Base-by-base conservation (phyloP, 768 basidiomycete genomes). In the Phaeotremella fagi region DNA sequence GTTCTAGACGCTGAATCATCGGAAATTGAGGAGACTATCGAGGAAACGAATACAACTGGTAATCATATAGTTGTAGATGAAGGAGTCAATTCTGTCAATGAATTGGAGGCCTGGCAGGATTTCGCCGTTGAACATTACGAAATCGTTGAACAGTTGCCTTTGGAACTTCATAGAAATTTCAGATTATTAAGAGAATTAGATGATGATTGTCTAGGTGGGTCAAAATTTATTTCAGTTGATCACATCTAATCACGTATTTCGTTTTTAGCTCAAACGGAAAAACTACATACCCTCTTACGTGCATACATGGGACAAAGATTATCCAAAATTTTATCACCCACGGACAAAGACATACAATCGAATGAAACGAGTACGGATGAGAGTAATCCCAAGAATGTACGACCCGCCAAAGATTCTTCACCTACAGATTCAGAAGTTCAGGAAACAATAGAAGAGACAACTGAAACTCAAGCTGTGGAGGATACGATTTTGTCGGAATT, bases 91-190 rank as follows among this genome's bases (percentile, higher is more conserved):
- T 35, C 50, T 3, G 68, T 65, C 24, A 54, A 55, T 22, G 63
- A 67, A 23, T 45, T 63, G 24, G 68, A 70, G 42, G 68, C 68
- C 18, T 70, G 68, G 68, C 61, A 63, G 37, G 68, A 70, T 24
- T 70, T 67, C 44, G 65, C 68, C 5, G 59, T 52, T n/a, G 68
- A 70, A 24, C 63, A 70, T 43, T 70, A 70, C 52, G 68, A 70
- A 58, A 67, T 70, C 55, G 70, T 75, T 6, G 74, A 75, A 51
- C 74, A 75, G 41, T 56, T 75, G 14, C 74, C 74, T 15, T 53
- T 75, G 37, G 74, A 75, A 31, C 59, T 75, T 46, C 72, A 75
- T 49, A 54, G 74, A 26, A 75, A 72, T 48, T 72, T 73, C 45
- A 59, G 71, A 24, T 52, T 75, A 22, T 52, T 75, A n/a, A 57